A percentile compares a stretch with the other conserved stretches of the same genome.
These are phyloP conservation scores for Diaporthe ilicicola DNA, from an alignment of 2,329 filamentous ascomycete genomes.

Conservation along the genomic window DNA sequence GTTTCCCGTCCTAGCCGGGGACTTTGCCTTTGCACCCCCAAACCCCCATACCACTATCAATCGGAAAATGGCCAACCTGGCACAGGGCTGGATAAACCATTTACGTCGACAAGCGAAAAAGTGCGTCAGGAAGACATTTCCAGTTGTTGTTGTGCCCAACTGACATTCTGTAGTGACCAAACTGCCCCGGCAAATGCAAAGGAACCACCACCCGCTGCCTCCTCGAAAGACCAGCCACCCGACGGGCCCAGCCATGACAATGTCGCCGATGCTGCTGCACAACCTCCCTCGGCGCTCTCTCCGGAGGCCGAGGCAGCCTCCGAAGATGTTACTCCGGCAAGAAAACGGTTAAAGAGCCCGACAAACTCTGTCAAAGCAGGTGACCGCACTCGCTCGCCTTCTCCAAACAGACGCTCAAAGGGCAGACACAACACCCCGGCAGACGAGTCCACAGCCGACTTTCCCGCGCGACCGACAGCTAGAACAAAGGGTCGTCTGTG, in stretches of 20 bases:
- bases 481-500: constrained; percentile 22
- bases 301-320: background rate
- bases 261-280: background rate
- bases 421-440: background rate
- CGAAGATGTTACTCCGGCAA: background rate
- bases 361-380: background rate
- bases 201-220: background rate
- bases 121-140: background rate
- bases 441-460: constrained; percentile 17
- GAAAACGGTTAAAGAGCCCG: constrained; percentile 24
- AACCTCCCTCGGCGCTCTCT: background rate
- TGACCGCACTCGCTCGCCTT: constrained; percentile 17
- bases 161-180: background rate
- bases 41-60: background rate
- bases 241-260: background rate
- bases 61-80: constrained; percentile 1
- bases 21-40: background rate
- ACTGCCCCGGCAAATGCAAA: background rate
- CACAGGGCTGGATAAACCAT: constrained; percentile 14
- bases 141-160: background rate
- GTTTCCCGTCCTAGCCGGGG: background rate
- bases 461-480: background rate
- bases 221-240: background rate
- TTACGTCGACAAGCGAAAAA: constrained; percentile 3
- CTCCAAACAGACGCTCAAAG: constrained; percentile 1